Base-by-base conservation (phyloP, 192 early-diverging fungal genomes). In the Diversispora epigaea region DNA sequence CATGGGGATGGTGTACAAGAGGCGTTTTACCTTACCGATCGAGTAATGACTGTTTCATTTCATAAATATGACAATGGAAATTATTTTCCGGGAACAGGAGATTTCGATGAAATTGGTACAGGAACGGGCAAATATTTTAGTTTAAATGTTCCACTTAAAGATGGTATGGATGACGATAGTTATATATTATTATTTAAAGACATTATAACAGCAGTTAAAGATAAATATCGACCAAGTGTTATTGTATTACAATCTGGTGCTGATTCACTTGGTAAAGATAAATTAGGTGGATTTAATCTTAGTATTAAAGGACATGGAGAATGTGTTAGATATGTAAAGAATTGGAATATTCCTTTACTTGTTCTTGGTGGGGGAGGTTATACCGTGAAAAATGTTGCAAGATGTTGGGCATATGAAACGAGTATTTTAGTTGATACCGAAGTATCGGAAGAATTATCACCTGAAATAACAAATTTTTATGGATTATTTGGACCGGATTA, bases 1-100 rank as follows among this genome's bases (percentile, higher is more conserved):
- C 98, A 99, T 78, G 96, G 96, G 12, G 96, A 98, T 80, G 98
- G 96, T 39, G 98, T 99, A 32, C 93, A 98, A 82, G 93, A 94
- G 77, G 98, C 98, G 3, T 99, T 99, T 80, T 92, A 92, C 71
- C 81, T 89, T 15, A 97, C 95, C 40, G 91, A 93, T 77, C 85
- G 91, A 44, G 96, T 98, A 17, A 96, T 95, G 93, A 99, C 98
- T 5, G 89, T 98, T 6, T 96, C 95, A 5, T 91, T 98, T 79
- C 98, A 99, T 81, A 96, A 96, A 83, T 91, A 95, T 79, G 93
- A 92, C 46, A 52, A 15, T 45, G 88, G 85, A 40, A 95, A 96
- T 52, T 99, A 91, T 79, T 99, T 96, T 75, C 98, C 98, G 6
- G 88, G 91, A 68, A 97, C 93, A 15, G 97, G 97, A 41, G 80